Evolutionary conservation across 371 early-diverging fungal genomes (phyloP).

Genomic region (Lichtheimia ramosa): DNA sequence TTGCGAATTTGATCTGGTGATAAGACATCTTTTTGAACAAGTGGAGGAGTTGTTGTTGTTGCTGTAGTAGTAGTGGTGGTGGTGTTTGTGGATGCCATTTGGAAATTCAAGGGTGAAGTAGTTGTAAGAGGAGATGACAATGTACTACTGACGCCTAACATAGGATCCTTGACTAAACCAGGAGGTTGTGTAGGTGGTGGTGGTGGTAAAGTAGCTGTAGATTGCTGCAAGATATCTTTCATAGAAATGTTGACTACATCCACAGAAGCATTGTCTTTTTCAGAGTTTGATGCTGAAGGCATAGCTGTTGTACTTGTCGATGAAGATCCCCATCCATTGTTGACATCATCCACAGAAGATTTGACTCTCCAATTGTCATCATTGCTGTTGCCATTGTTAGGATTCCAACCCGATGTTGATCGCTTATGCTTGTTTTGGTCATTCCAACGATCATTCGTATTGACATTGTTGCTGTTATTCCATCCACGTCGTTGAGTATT

Average conservation of each 20-base stretch:
- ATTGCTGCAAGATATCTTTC: slow-evolving; percentile 12
- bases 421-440: background rate
- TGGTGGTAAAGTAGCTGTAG: background rate
- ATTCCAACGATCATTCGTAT: background rate
- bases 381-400: too few relatives aligned
- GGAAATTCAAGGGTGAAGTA: background rate
- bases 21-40: background rate
- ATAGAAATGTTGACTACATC: slow-evolving; percentile 17
- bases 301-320: too few relatives aligned
- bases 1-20: slow-evolving; percentile 7
- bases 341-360: background rate
- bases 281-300: background rate
- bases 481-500: slow-evolving; percentile 7
- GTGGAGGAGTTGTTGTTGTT: background rate
- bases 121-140: background rate
- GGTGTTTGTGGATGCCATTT: background rate
- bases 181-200: slow-evolving; percentile 6
- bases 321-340: too few relatives aligned
- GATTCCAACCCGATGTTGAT: too few relatives aligned
- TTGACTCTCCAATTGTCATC: background rate
- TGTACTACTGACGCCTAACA: background rate
- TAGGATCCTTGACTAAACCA: background rate
- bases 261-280: background rate
- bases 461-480: slow-evolving; percentile 1
- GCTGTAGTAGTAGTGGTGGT: background rate